Evolutionary conservation across 2,329 filamentous ascomycete species (phyloP).

Genomic region (Trichoderma gracile): DNA sequence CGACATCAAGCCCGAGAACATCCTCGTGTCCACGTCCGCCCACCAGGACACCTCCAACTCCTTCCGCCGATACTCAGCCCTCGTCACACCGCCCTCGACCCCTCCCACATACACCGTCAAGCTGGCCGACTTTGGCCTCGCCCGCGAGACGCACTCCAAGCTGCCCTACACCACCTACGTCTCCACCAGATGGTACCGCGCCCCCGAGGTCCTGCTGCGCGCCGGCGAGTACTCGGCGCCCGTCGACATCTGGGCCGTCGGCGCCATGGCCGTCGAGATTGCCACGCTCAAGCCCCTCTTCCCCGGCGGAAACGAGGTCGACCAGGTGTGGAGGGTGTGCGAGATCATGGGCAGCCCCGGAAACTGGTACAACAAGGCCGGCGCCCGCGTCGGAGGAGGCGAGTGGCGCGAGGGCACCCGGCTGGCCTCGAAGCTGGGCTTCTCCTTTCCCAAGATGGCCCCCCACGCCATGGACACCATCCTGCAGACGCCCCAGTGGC

Average conservation of each 20-base stretch:
- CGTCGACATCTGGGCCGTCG: conserved; percentile 97
- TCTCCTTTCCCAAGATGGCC: conserved; percentile 99
- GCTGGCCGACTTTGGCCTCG: conserved; percentile 96
- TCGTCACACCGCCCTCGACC: conserved; percentile 93
- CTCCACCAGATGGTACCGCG: conserved; percentile 96
- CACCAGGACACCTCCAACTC: conserved; percentile 79
- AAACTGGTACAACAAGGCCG: conserved; percentile 95
- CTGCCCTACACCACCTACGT: conserved; percentile 97
- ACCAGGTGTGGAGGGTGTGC: conserved; percentile 97
- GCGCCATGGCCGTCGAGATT: conserved; percentile 97
- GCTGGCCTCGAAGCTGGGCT: conserved; percentile 91
- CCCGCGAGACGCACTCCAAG: conserved; percentile 95
- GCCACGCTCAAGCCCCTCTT: conserved; percentile 96
- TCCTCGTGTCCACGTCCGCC: conserved; percentile 88
- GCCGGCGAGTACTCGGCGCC: conserved; percentile 97
- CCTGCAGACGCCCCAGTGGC: conserved; percentile 88
- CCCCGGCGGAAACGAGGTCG: conserved; percentile 96
- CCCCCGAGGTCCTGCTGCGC: conserved; percentile 88
- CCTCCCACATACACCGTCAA: conserved; percentile 95
- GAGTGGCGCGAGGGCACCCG: conserved; percentile 96
- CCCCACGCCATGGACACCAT: conserved; percentile 96
- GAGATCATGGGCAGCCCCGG: conserved; percentile 99
- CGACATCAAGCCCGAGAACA: conserved; percentile 99
- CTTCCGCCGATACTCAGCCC: conserved; percentile 87
- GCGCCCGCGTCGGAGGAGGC: conserved; percentile 83